Percentiles rank a stretch among this genome's conserved stretches.
phyloP scores from a whole-genome alignment of 257 asterid genomes.

The Solanum peruvianum region DNA sequence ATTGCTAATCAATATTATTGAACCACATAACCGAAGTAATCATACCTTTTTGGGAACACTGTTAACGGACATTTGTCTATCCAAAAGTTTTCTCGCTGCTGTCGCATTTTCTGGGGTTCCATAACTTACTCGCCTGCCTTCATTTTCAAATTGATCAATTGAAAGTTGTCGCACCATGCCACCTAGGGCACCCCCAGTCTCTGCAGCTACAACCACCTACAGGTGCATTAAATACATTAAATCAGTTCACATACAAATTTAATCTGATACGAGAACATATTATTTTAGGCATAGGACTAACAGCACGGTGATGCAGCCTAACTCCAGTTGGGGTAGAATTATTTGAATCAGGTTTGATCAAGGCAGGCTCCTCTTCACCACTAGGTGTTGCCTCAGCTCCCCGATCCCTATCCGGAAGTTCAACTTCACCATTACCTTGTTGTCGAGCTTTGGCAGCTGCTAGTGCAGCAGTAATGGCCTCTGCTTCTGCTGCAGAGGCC shows the following conservation, averaged over 20 bases:
- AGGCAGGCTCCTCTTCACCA: conserved; percentile 64
- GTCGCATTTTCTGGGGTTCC: conserved; percentile 98
- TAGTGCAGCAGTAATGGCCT: conserved; percentile 86
- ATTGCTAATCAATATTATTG: neutral
- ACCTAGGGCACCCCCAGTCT: conserved; percentile 76
- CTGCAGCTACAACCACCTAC: conserved; percentile 77
- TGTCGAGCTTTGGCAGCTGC: conserved; percentile 99
- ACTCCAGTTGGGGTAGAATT: conserved; percentile 81
- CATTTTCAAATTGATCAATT: conserved; percentile 73
- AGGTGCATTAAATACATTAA: neutral
- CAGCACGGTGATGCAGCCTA: conserved; percentile 99
- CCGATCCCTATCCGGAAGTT: conserved; percentile 89
- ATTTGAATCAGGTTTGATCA: conserved; percentile 79
- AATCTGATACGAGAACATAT: neutral
- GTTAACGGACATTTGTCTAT: conserved; percentile 90
- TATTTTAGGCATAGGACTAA: conserved; percentile 17
- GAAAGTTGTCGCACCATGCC: conserved; percentile 79
- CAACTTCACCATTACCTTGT: conserved; percentile 87
- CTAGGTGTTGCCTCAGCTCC: conserved; percentile 97
- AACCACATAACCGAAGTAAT: neutral
- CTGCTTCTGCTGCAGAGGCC: conserved; percentile 99
- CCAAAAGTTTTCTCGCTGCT: conserved; percentile 95
- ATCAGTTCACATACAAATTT: neutral
- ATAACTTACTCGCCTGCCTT: conserved; percentile 87
- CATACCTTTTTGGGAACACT: conserved; percentile 92